Conservation (phyloP, 2,329 filamentous ascomycete species). For the Nemania sp. region DNA sequence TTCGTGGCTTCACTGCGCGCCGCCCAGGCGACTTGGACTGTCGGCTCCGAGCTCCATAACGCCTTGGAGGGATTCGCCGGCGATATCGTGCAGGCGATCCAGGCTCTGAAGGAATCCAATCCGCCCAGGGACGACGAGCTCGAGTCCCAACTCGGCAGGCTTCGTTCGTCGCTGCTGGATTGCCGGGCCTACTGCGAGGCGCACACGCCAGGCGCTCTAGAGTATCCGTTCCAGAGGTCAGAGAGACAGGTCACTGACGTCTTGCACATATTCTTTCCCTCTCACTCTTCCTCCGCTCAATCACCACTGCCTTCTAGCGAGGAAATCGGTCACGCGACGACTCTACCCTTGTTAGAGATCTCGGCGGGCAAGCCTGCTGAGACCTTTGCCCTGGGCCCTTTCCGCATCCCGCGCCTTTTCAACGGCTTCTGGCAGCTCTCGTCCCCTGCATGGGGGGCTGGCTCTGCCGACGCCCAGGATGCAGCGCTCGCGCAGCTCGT, state of each 20-base stretch:
- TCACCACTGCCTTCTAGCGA: too few relatives aligned
- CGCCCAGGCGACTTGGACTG: slow-evolving; percentile 30
- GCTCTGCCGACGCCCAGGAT: slow-evolving; percentile 33
- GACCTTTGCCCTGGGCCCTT: slow-evolving; percentile 28
- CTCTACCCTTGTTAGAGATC: not conserved
- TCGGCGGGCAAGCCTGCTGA: slow-evolving; percentile 15
- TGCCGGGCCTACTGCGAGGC: slow-evolving; percentile 34
- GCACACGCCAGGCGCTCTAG: slow-evolving; percentile 10
- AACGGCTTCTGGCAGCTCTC: slow-evolving; percentile 40
- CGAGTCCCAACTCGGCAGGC: slow-evolving; percentile 19
- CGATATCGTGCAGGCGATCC: slow-evolving; percentile 44
- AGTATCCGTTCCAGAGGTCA: slow-evolving; percentile 36
- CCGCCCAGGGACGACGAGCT: slow-evolving; percentile 28
- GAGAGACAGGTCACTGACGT: slow-evolving; percentile 41
- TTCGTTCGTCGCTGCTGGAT: slow-evolving; percentile 29
- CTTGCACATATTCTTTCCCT: slow-evolving; percentile 33
- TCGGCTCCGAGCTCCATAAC: slow-evolving; percentile 27
- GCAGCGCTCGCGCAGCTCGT: slow-evolving; percentile 33
- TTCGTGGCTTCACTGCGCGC: slow-evolving; percentile 29
- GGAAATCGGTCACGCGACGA: not conserved
- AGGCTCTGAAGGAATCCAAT: slow-evolving; percentile 42
- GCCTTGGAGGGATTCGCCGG: slow-evolving; percentile 37
- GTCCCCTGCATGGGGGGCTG: slow-evolving; percentile 38
- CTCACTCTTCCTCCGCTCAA: not conserved
- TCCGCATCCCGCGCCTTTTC: slow-evolving; percentile 34